Evolutionary conservation across 139 green algal genomes (phyloP).

Genomic region (Auxenochlorella pyrenoidosa): DNA sequence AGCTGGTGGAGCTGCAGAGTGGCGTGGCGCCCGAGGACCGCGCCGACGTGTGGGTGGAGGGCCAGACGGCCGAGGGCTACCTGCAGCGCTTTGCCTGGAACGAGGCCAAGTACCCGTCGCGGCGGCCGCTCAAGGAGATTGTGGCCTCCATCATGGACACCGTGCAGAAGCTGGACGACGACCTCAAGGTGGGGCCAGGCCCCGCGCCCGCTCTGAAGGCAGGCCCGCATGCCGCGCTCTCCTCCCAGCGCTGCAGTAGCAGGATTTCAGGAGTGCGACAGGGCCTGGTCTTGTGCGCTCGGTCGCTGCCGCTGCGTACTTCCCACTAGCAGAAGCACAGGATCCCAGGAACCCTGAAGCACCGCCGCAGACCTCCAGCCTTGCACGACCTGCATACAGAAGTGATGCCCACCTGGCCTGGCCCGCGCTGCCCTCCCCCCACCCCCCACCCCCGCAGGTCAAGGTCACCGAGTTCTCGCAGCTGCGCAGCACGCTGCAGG

Average conservation of each 20-base stretch:
- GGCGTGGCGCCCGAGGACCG: conserved; percentile 37
- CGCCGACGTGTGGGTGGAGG: conserved; percentile 75
- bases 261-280: background rate
- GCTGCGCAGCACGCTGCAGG: conserved; percentile 40
- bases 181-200: conserved; percentile 88
- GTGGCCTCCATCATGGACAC: conserved; percentile 91
- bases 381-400: too few relatives aligned
- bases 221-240: too few relatives aligned
- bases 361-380: too few relatives aligned
- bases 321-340: too few relatives aligned
- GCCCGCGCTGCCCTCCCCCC: background rate
- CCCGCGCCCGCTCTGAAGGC: too few relatives aligned
- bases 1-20: conserved; percentile 66
- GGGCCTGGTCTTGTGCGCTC: too few relatives aligned
- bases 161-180: conserved; percentile 92
- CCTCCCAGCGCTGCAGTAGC: background rate
- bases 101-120: conserved; percentile 95
- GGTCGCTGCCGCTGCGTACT: background rate
- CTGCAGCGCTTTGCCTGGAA: conserved; percentile 94
- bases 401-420: too few relatives aligned
- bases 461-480: conserved; percentile 54
- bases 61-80: conserved; percentile 72
- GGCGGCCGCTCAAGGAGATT: conserved; percentile 88
- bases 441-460: conserved; percentile 49
- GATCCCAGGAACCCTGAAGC: too few relatives aligned